phyloP scores from a whole-genome alignment of 768 basidiomycete genomes.

The Boletus insuetus region DNA sequence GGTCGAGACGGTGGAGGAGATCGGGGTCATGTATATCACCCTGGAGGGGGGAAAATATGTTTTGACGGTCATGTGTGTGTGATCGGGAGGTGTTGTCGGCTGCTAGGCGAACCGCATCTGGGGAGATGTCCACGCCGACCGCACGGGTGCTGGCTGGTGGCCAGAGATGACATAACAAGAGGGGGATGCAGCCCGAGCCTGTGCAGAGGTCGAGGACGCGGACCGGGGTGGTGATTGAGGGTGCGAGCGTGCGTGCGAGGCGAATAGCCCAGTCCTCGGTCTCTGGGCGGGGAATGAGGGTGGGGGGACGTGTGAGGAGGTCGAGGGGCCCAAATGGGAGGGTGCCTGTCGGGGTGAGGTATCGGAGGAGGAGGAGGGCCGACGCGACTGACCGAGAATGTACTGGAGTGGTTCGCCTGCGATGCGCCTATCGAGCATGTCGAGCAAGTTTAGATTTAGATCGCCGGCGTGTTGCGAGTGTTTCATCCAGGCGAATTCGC shows the following conservation, averaged over 20 bases:
- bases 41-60: constrained; percentile 40
- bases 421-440: constrained; percentile 58
- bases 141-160: constrained; percentile 53
- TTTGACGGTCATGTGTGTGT: constrained; percentile 5
- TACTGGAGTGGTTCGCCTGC: constrained; percentile 85
- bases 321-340: constrained; percentile 86
- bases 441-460: too few species aligned
- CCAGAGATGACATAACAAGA: constrained; percentile 72
- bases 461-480: constrained; percentile 13
- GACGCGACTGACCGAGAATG: constrained; percentile 72
- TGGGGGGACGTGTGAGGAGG: constrained; percentile 70
- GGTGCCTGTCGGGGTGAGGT: constrained; percentile 42
- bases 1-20: constrained; percentile 25
- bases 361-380: background rate
- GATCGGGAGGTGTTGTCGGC: constrained; percentile 40
- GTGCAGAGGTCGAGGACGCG: constrained; percentile 87
- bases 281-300: constrained; percentile 93
- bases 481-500: constrained; percentile 51
- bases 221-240: constrained; percentile 28
- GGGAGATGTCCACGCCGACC: constrained; percentile 66
- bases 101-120: constrained; percentile 52
- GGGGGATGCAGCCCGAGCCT: constrained; percentile 88
- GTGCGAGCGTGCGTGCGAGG: constrained; percentile 49
- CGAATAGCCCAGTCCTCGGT: constrained; percentile 81
- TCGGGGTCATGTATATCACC: constrained; percentile 40